Base-by-base conservation (phyloP, 805 yeast species). In the Metschnikowia sp. region DNA sequence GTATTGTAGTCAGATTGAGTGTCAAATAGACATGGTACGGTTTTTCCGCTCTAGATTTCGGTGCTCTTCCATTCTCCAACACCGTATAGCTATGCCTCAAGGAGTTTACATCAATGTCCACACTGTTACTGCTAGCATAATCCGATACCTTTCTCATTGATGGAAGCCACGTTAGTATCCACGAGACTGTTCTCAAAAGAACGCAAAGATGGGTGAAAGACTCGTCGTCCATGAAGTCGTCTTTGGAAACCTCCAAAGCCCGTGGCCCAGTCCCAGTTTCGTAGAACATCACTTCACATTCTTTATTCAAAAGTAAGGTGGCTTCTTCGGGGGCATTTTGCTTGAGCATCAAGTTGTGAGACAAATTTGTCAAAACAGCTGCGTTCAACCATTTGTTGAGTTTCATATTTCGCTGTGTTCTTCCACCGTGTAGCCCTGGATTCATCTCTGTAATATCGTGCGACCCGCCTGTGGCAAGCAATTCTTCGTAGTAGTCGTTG, bases 91-190 rank as follows among this genome's bases (percentile, higher is more conserved):
- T 73, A 42, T 67, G 63, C 39, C 69, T 68, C 41, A 72, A 55
- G 45, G 58, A 61, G 40, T 68, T 76, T 22, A 70, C 58, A 9
- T 56, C 51, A 3, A 38, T 30, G 31, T 51, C 63, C 9, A 38
- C 39, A 4, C 33, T 40, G 30, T 57, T 54, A 32, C 59, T 47
- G 22, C 56, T 52, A 26, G 56, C 54, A 44, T 60, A 64, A 39
- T 65, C 68, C 1, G 72, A 63, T 18, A 57, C 58, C 44, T 78
- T 76, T 45, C 78, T 70, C 58, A 83, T 64, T 5, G 59, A 59
- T 0, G 87, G 84, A 38, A 87, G 69, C 86, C 90, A 83, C 13
- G 69, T 56, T 36, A 79, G 62, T 3, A 83, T 66, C 82, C 89
- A 80, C 13, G 72, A 66, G 1, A 84, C 53, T 4, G 86, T 77